phyloP scores from a whole-genome alignment of 75 land plant species.

The Cryptomeria japonica region DNA sequence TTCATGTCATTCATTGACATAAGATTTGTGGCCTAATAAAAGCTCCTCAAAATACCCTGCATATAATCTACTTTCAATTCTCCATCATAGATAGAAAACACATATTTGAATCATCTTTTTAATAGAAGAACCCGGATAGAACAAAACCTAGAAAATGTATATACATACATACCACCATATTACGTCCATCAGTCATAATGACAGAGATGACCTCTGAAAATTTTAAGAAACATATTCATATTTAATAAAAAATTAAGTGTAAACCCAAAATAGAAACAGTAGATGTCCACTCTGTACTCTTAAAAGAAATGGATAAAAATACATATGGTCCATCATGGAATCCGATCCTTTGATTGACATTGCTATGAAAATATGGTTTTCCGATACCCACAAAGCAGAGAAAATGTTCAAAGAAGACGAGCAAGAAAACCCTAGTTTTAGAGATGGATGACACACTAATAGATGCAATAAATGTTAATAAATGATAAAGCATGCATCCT shows the following conservation, averaged over 20 bases:
- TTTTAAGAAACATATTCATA: background rate
- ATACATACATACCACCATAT: constrained; percentile 76
- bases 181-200: constrained; percentile 94
- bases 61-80: background rate
- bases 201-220: constrained; percentile 79
- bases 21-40: constrained; percentile 93
- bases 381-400: background rate
- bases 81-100: background rate
- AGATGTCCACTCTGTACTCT: too few relatives aligned
- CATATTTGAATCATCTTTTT: background rate
- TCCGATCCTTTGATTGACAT: constrained; percentile 40
- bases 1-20: constrained; percentile 96
- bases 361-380: background rate
- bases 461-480: too few relatives aligned
- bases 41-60: constrained; percentile 89
- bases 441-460: too few relatives aligned
- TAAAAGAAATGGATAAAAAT: background rate
- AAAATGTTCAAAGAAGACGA: too few relatives aligned
- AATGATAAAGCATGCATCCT: too few relatives aligned
- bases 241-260: background rate
- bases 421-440: too few relatives aligned
- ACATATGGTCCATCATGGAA: constrained; percentile 38
- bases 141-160: background rate
- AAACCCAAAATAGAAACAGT: background rate
- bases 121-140: background rate